phyloP scores from a whole-genome alignment of 106 monocot genomes.

The Platanthera zijinensis region DNA sequence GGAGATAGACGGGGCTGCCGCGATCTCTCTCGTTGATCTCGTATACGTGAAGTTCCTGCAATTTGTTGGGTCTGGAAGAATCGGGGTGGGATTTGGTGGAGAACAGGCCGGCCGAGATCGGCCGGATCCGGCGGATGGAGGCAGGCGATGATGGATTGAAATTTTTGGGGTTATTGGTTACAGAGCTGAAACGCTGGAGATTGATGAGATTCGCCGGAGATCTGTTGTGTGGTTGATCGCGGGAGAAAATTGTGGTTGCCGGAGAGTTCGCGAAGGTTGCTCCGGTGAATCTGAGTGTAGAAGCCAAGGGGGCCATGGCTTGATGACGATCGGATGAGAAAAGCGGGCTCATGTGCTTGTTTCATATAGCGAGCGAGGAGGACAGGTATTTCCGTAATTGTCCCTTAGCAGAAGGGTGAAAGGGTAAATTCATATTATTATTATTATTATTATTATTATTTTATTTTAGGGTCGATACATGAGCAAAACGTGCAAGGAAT shows the following conservation, averaged over 20 bases:
- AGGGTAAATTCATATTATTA: no score
- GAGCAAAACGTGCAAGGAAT: no score
- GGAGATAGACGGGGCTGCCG: constrained; percentile 41
- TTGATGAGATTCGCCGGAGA: background rate
- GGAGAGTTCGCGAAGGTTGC: background rate
- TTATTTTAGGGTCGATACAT: no score
- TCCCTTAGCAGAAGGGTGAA: no score
- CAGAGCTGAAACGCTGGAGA: background rate
- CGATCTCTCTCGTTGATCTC: constrained; percentile 54
- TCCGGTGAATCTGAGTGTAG: background rate
- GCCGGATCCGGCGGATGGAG: background rate
- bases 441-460: no score
- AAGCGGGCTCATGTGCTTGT: background rate
- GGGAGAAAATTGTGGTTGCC: no score
- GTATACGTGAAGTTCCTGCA: constrained; percentile 41
- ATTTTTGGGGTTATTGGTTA: background rate
- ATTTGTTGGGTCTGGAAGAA: constrained; percentile 14
- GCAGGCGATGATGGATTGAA: background rate
- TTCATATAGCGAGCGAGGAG: no score
- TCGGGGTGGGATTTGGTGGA: background rate
- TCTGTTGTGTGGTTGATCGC: background rate
- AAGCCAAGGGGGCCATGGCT: background rate
- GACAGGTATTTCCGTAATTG: no score
- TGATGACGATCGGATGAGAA: background rate
- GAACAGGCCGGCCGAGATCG: constrained; percentile 12